A percentile compares a stretch with the other conserved stretches of the same genome.
Conservation (phyloP, 352 stramenopile genomes). For the Pythium myriotylum region DNA sequence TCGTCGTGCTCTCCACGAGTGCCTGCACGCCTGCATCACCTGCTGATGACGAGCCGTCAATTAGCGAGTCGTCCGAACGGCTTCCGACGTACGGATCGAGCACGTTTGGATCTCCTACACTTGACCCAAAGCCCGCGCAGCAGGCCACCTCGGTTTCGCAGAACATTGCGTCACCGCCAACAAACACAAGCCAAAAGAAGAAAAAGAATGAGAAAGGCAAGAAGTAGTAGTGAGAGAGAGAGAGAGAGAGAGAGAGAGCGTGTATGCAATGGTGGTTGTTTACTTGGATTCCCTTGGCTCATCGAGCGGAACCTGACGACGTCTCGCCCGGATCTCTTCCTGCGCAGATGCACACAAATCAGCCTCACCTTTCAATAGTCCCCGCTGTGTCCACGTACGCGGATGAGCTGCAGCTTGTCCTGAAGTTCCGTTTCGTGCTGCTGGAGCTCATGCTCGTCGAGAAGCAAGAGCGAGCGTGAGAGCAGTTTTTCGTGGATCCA, state of each 20-base stretch:
- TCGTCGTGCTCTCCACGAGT: constrained; percentile 26
- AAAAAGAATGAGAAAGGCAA: constrained; percentile 18
- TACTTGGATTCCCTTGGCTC: constrained; percentile 18
- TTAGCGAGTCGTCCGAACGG: constrained; percentile 9
- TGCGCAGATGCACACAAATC: not conserved
- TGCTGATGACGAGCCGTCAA: constrained; percentile 3
- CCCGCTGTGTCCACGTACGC: constrained; percentile 28
- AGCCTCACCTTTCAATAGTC: not conserved
- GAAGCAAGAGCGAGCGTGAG: constrained; percentile 48
- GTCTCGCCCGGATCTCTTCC: constrained; percentile 35
- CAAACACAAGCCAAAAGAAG: constrained; percentile 13
- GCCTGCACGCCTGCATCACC: constrained; percentile 2
- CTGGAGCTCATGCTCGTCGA: constrained; percentile 46
- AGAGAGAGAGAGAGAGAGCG: not conserved
- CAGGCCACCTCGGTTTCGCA: not conserved
- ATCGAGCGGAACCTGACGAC: not conserved
- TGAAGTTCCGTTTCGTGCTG: constrained; percentile 56
- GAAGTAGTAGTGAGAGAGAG: constrained; percentile 14
- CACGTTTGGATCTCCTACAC: constrained; percentile 8
- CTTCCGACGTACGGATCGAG: constrained; percentile 29
- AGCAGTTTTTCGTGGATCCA: constrained; percentile 71
- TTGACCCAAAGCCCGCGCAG: constrained; percentile 3
- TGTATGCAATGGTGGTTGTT: not conserved
- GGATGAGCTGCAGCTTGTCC: constrained; percentile 49
- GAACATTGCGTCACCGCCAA: not conserved